Base-by-base conservation (phyloP, 257 asterid species). In the Solanum pimpinellifolium region DNA sequence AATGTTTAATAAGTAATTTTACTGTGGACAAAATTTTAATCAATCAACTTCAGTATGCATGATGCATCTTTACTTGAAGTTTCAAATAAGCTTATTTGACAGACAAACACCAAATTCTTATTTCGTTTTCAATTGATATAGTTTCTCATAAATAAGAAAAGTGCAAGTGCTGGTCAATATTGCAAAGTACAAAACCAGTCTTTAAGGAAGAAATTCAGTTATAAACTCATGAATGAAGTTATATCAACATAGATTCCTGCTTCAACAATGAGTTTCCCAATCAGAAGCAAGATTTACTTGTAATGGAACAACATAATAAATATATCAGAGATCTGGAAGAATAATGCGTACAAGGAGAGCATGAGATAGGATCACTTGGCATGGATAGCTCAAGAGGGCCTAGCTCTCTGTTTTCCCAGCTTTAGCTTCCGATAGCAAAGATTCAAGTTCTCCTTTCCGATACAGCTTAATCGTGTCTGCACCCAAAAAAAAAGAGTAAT, bases 381-480 rank as follows among this genome's bases (percentile, higher is more conserved):
- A 88, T 56, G 49, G 42, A 73, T 31, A 52, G 65, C 47, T 39
- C 82, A 33, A 83, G 75, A 42, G 14, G 23, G 80, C 35, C 83
- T 90, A 91, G 90, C 83, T 89, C 89, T 88, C 87, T 23, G 78
- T 87, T 88, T 86, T 91, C 72, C 73, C 90, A 69, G 95, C 91
- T 81, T 88, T 87, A 88, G 96, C 94, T 90, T 92, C 93, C 23
- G 90, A 84, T 44, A 94, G 91, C 94, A 95, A 85, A 70, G 92
- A 75, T 89, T 93, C 91, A 25, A 95, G 98, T 73, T 92, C 94
- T 85, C 97, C 98, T 87, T 92, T 89, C 56, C 92, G 89, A 86
- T 95, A 90, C 80, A 95, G 93, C 90, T 92, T 88, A 4, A 94
- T 89, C 2, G 95, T 94, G 75, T 94, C 98, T 95, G 94, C 90